These are phyloP conservation scores for Tylopilus sp. DNA, from an alignment of 1,284 basidiomycete species.

Conservation along the genomic window DNA sequence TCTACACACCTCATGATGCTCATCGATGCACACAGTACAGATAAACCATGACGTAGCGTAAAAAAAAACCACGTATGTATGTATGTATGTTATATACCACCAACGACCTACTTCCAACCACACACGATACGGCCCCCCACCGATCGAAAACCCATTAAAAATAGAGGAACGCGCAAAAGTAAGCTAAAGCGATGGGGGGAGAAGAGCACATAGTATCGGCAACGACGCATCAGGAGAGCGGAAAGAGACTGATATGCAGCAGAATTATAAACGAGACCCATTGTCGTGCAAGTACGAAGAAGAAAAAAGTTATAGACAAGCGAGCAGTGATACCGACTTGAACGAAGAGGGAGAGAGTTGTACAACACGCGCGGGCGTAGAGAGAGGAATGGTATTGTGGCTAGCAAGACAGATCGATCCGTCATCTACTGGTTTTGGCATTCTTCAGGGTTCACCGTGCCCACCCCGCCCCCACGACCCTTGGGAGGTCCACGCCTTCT, in stretches of 20 bases:
- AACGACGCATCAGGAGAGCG: constrained; percentile 12
- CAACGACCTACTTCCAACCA: too few relatives aligned
- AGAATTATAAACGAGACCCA: background rate
- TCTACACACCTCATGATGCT: too few relatives aligned
- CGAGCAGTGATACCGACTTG: too few relatives aligned
- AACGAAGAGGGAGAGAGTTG: constrained; percentile 11
- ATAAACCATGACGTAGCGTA: too few relatives aligned
- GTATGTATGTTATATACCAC: too few relatives aligned
- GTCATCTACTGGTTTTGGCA: constrained; percentile 78
- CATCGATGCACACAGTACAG: too few relatives aligned
- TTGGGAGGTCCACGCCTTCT: constrained; percentile 58
- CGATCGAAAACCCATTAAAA: too few relatives aligned
- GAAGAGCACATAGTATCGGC: constrained; percentile 7
- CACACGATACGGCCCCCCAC: too few relatives aligned
- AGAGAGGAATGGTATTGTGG: constrained; percentile 24
- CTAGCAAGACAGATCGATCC: constrained; percentile 14
- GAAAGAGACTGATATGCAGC: background rate
- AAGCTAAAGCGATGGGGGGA: too few relatives aligned
- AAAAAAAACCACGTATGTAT: too few relatives aligned
- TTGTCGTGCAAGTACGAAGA: background rate
- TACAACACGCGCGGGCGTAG: constrained; percentile 13
- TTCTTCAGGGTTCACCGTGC: constrained; percentile 67
- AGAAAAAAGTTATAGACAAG: too few relatives aligned
- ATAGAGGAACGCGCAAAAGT: too few relatives aligned
- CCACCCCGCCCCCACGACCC: constrained; percentile 46